Conservation (phyloP, 768 basidiomycete species). For the Xerocomus potaroensis region DNA sequence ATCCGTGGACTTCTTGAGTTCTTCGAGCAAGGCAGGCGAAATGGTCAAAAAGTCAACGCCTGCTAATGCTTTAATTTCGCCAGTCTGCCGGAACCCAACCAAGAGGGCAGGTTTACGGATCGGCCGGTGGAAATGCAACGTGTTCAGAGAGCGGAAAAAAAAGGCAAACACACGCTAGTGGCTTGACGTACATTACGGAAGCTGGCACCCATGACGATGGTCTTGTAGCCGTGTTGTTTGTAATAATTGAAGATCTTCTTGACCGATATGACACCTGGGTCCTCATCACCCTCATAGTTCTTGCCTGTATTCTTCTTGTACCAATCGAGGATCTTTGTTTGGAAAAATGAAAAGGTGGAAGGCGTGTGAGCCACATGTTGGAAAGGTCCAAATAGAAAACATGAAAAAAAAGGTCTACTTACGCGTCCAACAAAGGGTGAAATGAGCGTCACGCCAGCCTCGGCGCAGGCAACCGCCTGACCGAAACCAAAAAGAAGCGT, state of each 20-base stretch:
- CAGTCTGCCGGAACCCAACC: conserved; percentile 43
- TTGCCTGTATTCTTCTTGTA: conserved; percentile 91
- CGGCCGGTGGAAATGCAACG: background rate
- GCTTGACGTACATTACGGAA: conserved; percentile 85
- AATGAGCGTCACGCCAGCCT: conserved; percentile 97
- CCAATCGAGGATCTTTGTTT: conserved; percentile 90
- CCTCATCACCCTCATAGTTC: conserved; percentile 84
- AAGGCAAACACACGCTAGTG: background rate
- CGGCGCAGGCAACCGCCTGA: conserved; percentile 98
- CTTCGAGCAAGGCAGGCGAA: conserved; percentile 82
- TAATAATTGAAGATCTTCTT: conserved; percentile 99
- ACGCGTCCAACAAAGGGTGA: conserved; percentile 99
- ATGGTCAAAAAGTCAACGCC: conserved; percentile 99
- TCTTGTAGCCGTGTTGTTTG: conserved; percentile 97
- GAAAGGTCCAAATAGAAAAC: conserved; percentile 10
- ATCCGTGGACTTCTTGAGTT: conserved; percentile 79
- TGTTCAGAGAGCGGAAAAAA: conserved; percentile 2
- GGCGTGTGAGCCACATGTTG: conserved; percentile 7
- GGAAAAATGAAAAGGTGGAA: conserved; percentile 6
- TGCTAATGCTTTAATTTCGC: conserved; percentile 92
- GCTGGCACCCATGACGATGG: conserved; percentile 99
- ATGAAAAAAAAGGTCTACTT: conserved; percentile 34
- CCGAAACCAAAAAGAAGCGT: conserved; percentile 98
- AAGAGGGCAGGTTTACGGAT: background rate
- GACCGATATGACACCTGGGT: conserved; percentile 95